These are phyloP conservation scores for Chaetomium tenue DNA, from an alignment of 495 filamentous ascomycete species.

Conservation along the genomic window DNA sequence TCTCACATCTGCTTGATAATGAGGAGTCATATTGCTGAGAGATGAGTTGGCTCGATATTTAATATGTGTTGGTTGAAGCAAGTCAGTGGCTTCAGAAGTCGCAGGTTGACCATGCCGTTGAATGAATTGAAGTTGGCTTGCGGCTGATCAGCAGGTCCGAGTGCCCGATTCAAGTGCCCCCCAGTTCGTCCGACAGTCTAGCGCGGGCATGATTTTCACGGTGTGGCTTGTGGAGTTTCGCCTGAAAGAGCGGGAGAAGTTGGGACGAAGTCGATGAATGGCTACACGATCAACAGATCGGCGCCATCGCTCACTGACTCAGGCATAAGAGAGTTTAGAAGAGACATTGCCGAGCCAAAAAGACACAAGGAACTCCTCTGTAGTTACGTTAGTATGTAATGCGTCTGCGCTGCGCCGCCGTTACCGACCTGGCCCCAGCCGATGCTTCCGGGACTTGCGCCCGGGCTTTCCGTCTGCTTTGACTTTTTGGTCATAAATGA, in stretches of 20 bases:
- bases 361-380: no score
- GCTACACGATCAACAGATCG: not conserved
- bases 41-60: not conserved
- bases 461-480: not conserved
- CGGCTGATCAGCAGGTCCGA: not conserved
- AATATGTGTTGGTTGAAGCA: not conserved
- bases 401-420: no score
- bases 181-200: not conserved
- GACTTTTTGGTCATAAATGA: no score
- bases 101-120: not conserved
- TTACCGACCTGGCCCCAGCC: not conserved
- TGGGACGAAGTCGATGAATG: no score
- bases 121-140: not conserved
- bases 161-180: no score
- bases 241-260: no score
- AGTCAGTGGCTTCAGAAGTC: not conserved
- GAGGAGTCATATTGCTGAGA: no score
- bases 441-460: not conserved
- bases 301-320: not conserved
- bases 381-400: no score
- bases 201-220: slow-evolving; percentile 4
- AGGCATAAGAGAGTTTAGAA: not conserved
- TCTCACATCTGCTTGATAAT: no score
- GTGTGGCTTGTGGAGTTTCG: not conserved
- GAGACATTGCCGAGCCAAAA: no score